phyloP scores from a whole-genome alignment of 2,329 filamentous ascomycete genomes.

The Tolypocladium guangdongense region DNA sequence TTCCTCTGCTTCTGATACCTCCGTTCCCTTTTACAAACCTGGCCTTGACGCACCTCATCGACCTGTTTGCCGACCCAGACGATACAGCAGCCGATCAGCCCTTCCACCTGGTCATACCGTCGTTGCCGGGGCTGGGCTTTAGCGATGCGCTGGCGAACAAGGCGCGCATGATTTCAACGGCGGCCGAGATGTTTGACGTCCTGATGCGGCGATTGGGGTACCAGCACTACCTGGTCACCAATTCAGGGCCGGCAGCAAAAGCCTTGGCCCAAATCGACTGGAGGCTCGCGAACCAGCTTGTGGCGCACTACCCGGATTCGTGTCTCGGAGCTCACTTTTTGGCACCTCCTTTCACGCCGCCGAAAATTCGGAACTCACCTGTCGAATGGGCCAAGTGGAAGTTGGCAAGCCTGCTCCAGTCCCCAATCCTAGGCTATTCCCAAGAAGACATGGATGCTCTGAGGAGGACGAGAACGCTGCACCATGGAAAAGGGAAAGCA shows the following conservation, averaged over 20 bases:
- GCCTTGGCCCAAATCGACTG: slow-evolving; percentile 41
- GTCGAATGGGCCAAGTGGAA: slow-evolving; percentile 45
- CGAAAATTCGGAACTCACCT: slow-evolving; percentile 31
- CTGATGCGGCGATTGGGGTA: slow-evolving; percentile 54
- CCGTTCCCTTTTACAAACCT: slow-evolving; percentile 56
- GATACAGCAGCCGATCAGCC: slow-evolving; percentile 32
- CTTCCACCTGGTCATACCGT: slow-evolving; percentile 57
- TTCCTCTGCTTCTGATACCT: slow-evolving; percentile 55
- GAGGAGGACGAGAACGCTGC: slow-evolving; percentile 10
- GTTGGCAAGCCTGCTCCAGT: slow-evolving; percentile 36
- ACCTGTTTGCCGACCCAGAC: slow-evolving; percentile 41
- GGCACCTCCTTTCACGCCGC: slow-evolving; percentile 41
- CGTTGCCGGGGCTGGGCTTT: slow-evolving; percentile 56
- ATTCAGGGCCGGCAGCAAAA: slow-evolving; percentile 34
- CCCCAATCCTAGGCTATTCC: slow-evolving; percentile 44
- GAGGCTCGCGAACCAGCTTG: slow-evolving; percentile 36
- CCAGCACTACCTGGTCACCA: slow-evolving; percentile 44
- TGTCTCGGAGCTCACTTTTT: slow-evolving; percentile 52
- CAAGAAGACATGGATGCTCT: slow-evolving; percentile 37
- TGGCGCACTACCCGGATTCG: slow-evolving; percentile 31
- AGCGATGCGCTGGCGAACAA: slow-evolving; percentile 48
- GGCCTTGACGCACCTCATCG: slow-evolving; percentile 44
- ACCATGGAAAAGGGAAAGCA: slow-evolving; percentile 4
- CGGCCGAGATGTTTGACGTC: slow-evolving; percentile 43
- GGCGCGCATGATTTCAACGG: slow-evolving; percentile 35